Evolutionary conservation across 2,329 filamentous ascomycete species (phyloP), one percentile per base, ranked within the genome.

Genomic region (Aspergillus candidus): DNA sequence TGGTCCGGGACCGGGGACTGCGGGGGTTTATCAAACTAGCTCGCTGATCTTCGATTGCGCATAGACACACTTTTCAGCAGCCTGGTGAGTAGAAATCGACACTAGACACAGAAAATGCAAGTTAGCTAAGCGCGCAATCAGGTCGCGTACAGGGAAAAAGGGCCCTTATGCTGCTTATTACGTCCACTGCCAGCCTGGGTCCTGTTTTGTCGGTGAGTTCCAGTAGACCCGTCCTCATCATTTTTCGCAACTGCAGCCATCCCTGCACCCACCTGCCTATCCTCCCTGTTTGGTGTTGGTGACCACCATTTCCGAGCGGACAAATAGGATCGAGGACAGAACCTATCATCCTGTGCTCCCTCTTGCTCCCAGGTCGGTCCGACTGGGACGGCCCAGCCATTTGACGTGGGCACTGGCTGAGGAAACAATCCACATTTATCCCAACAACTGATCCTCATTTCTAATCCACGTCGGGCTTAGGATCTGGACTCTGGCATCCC

Each of bases 131-230:
- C 41, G 38, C 48, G 17, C 35, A 35, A 35, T 51, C 36, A 79
- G 77, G 80, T 93, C 86, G 44, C 82, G 89, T 14, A 94, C 88
- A 0, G 89, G 89, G 14, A 79, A 86, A 43, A 94, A 95, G 67
- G 88, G 88, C 0, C 83, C 86, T 8, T 94, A 93, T 65, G 89
- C 89, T 6, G 84, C 82, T 60, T 95, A 95, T 69, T 95, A 94
- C 68, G 70, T 95, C 14, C 88, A 94, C 63, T 77, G 87, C 51
- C 80, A 91, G 61, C 88, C 89, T 10, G 72, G 71, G 17, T 71
- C 76, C 40, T 84, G 80, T 60, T 86, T 91, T 55, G 72, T 94
- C 34, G 89, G 80, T 82, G 70, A 69, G 77, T 75, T 13, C 35
- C 39, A 11, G 36, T 12, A 32, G 13, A 38, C 29, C 10, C 32